Evolutionary conservation across 129 eudicot genomes (phyloP), one percentile per base, ranked within the genome.

Genomic region (Escallonia rubra): DNA sequence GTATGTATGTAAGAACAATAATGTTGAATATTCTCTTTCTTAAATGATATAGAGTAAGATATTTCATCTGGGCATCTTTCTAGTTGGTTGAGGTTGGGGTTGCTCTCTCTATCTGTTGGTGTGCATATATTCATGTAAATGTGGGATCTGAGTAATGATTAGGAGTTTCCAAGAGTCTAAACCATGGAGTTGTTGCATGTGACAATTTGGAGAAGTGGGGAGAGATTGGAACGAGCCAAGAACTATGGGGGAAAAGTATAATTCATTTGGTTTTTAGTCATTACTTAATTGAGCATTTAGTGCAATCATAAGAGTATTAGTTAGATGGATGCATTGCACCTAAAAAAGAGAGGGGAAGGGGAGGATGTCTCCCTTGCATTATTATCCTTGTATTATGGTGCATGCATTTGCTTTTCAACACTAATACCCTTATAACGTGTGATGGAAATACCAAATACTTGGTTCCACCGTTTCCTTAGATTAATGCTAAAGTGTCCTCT

Each of bases 101-200:
- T n/a, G n/a, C 60, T 70, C 67, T 61, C 67, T 59, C 43, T 61
- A 53, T 16, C 75, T 62, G 54, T 50, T 15, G 16, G n/a, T 12
- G 12, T 50, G 55, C 55, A 8, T 50, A 50, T 8, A 50, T 64
- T 13, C 14, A 38, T 48, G 34, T 46, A 51, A 44, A 61, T 71
- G 59, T 66, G 61, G 73, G 70, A 72, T 67, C 74, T 75, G 58
- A 62, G 59, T 72, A 78, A 78, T 78, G 77, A 78, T 78, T 78
- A 66, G 74, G 66, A 67, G 74, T 53, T 63, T 34, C 41, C 39
- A 54, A 59, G 74, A 67, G 44, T n/a, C 57, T 42, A 55, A 59
- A 54, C 15, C 12, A 38, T 48, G 67, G 40, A 41, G 62, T 40
- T 61, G 55, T 44, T 66, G 66, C 78, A 78, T 66, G 82, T 78